phyloP scores from a whole-genome alignment of 768 basidiomycete genomes.

The Melanogaster broomeanus region DNA sequence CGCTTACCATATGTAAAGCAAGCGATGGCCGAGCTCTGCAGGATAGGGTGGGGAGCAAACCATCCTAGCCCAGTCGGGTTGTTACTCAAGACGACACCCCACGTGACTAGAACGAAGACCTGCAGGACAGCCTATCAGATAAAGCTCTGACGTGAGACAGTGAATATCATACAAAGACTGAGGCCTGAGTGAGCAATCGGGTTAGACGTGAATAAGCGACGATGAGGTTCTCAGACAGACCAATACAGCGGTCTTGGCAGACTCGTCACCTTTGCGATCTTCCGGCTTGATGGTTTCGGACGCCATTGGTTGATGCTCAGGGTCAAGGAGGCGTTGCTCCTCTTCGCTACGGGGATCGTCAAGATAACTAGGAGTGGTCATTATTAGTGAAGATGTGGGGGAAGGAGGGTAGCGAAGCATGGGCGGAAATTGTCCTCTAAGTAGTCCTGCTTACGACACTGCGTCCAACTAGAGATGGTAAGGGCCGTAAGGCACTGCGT shows the following conservation, averaged over 20 bases:
- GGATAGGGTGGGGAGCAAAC: conserved; percentile 68
- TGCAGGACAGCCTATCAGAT: conserved; percentile 16
- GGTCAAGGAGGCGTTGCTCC: conserved; percentile 14
- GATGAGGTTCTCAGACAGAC: conserved; percentile 30
- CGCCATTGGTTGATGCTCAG: conserved; percentile 15
- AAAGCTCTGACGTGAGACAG: not conserved
- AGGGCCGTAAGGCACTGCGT: too few relatives aligned
- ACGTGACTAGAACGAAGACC: conserved; percentile 45
- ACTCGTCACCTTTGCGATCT: conserved; percentile 37
- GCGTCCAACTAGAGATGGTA: too few relatives aligned
- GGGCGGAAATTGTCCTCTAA: not conserved
- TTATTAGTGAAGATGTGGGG: not conserved
- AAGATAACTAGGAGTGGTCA: not conserved
- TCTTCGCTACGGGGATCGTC: conserved; percentile 7
- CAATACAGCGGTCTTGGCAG: conserved; percentile 35
- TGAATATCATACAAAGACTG: conserved; percentile 17
- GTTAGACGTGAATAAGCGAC: not conserved
- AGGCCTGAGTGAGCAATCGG: conserved; percentile 4
- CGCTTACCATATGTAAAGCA: conserved; percentile 62
- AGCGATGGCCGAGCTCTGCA: conserved; percentile 58
- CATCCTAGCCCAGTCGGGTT: conserved; percentile 49
- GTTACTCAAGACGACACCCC: conserved; percentile 46
- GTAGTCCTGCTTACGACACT: not conserved
- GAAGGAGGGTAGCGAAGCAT: not conserved
- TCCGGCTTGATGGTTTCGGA: conserved; percentile 36